These are phyloP conservation scores for Deuterostichococcus epilithicus DNA, from an alignment of 139 green algal species.

Conservation along the genomic window DNA sequence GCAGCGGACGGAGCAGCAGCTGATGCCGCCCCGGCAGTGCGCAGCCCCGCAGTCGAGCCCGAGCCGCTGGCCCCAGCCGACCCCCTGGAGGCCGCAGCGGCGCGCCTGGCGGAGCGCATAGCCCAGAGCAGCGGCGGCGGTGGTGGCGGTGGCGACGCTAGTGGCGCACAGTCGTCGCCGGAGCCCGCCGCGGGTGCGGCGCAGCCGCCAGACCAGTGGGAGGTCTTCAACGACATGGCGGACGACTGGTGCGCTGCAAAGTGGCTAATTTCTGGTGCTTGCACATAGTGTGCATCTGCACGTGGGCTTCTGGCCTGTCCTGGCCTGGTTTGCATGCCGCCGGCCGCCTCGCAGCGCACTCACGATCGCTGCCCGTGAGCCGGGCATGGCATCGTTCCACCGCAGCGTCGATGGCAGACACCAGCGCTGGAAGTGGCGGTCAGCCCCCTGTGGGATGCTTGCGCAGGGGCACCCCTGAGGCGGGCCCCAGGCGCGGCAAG, in stretches of 20 bases:
- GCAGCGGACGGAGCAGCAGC: neutral
- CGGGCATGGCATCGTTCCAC: too few relatives aligned
- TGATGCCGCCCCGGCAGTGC: neutral
- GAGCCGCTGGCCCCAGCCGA: too few relatives aligned
- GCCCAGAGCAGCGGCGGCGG: too few relatives aligned
- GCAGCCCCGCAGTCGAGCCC: neutral
- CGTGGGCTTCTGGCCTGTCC: too few relatives aligned
- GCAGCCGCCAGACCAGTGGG: neutral
- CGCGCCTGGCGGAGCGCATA: neutral
- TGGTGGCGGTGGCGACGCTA: neutral
- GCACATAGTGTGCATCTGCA: too few relatives aligned
- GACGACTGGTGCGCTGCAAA: neutral
- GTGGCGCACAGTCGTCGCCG: too few relatives aligned
- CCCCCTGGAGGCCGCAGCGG: neutral
- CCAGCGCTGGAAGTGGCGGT: too few relatives aligned
- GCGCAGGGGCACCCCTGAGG: neutral
- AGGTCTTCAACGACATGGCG: neutral
- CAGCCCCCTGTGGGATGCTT: neutral
- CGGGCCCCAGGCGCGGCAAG: neutral
- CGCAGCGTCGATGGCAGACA: neutral
- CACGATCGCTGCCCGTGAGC: too few relatives aligned
- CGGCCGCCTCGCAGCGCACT: too few relatives aligned
- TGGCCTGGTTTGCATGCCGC: too few relatives aligned
- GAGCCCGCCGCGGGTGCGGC: too few relatives aligned
- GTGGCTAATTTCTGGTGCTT: too few relatives aligned